Evolutionary conservation across 345 rosid genomes (phyloP).

Genomic region (Citrus unshiu): DNA sequence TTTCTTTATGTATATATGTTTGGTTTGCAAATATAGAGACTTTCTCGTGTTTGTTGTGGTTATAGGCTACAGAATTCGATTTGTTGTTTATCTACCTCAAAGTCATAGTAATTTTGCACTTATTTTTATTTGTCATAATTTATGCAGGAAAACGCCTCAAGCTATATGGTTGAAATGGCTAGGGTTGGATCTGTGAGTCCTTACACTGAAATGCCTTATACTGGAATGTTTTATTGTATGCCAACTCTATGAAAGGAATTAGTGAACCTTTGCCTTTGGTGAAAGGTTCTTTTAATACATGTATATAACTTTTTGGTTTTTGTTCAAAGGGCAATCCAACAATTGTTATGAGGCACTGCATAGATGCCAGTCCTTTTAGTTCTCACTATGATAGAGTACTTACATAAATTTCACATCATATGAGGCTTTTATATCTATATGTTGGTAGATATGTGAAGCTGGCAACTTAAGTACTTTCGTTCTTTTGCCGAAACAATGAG

Average conservation of each 20-base stretch:
- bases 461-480: background rate
- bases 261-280: background rate
- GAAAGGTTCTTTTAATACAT: background rate
- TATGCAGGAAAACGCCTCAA: slow-evolving; percentile 75
- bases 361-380: background rate
- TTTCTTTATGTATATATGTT: slow-evolving; percentile 8
- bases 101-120: background rate
- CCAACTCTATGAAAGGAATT: slow-evolving; percentile 1
- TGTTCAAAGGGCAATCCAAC: background rate
- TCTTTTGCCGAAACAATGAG: slow-evolving; percentile 10
- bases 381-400: background rate
- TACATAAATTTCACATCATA: background rate
- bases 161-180: slow-evolving; percentile 97
- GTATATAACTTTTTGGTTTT: background rate
- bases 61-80: background rate
- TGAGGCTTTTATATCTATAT: background rate
- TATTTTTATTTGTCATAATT: slow-evolving; percentile 8
- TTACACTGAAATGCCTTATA: slow-evolving; percentile 8
- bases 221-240: slow-evolving; percentile 16
- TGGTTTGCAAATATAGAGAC: background rate
- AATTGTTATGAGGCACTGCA: background rate
- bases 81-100: background rate
- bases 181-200: slow-evolving; percentile 72
- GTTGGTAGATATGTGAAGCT: background rate
- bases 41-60: background rate